These are phyloP conservation scores for Bremia lactucae DNA, from an alignment of 352 stramenopile species.

Conservation along the genomic window DNA sequence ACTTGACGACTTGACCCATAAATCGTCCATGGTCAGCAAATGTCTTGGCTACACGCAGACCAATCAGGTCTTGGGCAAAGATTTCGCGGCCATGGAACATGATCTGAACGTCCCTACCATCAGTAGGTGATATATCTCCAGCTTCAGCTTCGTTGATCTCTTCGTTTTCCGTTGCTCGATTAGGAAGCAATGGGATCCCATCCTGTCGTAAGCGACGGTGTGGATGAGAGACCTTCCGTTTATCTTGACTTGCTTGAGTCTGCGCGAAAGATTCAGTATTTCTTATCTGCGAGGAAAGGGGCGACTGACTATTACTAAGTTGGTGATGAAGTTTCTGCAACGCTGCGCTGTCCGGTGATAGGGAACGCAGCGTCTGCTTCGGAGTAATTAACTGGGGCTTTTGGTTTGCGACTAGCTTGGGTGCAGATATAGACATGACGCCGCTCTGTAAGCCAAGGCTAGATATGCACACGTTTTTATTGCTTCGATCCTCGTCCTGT, in stretches of 20 bases:
- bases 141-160: constrained; percentile 14
- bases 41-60: constrained; percentile 73
- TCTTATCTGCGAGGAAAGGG: neutral
- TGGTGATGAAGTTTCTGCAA: constrained; percentile 13
- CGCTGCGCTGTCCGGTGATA: constrained; percentile 36
- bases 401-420: constrained; percentile 5
- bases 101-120: constrained; percentile 36
- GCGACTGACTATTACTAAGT: constrained; percentile 4
- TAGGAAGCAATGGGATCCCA: constrained; percentile 7
- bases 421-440: neutral
- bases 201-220: constrained; percentile 19
- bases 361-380: constrained; percentile 23
- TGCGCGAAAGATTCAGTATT: neutral
- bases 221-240: neutral
- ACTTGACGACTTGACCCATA: constrained; percentile 80
- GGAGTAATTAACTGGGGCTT: neutral
- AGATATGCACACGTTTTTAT: constrained; percentile 3
- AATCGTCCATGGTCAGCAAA: constrained; percentile 74
- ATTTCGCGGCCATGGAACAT: constrained; percentile 68
- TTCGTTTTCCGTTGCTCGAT: constrained; percentile 16
- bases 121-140: constrained; percentile 19
- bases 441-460: constrained; percentile 6
- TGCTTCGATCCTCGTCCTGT: constrained; percentile 21
- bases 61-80: constrained; percentile 66
- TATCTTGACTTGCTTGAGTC: neutral